Evolutionary conservation across 176 grass and related monocot genomes (phyloP), one percentile per base, ranked within the genome.

Genomic region (Ananas comosus): DNA sequence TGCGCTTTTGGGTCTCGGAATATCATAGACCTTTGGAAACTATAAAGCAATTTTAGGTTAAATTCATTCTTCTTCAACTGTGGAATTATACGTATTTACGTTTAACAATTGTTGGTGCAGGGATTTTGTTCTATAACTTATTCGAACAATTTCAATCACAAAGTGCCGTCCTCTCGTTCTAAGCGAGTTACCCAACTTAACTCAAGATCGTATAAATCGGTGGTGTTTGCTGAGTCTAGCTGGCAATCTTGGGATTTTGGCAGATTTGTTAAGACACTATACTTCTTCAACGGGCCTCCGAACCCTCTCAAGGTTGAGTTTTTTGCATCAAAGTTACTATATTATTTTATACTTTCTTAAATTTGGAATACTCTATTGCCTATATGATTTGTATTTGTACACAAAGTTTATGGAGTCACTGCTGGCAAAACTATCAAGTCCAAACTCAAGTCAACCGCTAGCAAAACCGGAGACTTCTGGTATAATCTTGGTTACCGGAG

Each of bases 211-310:
- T 78, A 79, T 0, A 83, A 64, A 69, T 81, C 83, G 72, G 74
- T 66, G 13, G 51, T 88, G 14, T 72, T 87, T 73, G 86, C 89
- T 70, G 73, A 86, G 19, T 81, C 81, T 2, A 75, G 79, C 3
- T 25, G 86, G 33, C 82, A 97, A 74, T 71, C 86, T 75, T 97
- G 94, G 94, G 94, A 97, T 67, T 67, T 97, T 23, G 78, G 94
- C 47, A 87, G 94, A 83, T 97, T 97, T 73, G 72, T 90, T 0
- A 97, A 48, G 68, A 97, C 94, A 33, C 48, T 97, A 52, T 93
- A 81, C 72, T 97, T 97, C 79, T 97, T 90, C 72, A 97, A 97
- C 70, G 89, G 94, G 10, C 89, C 87, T 72, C 89, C 94, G 13
- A 97, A 97, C 54, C 94, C 89, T 79, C 81, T 87, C 68, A 90